These are phyloP conservation scores for Ziziphus jujuba DNA, from an alignment of 306 rosid genomes.

Conservation along the genomic window DNA sequence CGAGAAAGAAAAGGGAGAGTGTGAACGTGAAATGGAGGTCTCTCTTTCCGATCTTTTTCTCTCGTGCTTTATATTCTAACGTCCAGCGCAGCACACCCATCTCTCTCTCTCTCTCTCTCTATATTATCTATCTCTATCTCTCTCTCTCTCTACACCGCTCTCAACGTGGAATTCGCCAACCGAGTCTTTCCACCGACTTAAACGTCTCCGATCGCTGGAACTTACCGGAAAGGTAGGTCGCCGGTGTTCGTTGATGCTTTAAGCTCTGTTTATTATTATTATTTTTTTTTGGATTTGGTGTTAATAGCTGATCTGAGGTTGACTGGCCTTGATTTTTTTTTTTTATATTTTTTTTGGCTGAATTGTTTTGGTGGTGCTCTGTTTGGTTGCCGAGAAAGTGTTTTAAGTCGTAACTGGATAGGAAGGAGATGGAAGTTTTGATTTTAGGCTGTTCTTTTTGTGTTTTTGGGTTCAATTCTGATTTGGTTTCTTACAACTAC, in stretches of 20 bases:
- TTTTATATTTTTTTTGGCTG: too few species aligned
- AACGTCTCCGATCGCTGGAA: conserved; percentile 18
- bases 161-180: conserved; percentile 11
- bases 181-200: conserved; percentile 13
- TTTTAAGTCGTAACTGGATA: neutral
- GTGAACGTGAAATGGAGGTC: neutral
- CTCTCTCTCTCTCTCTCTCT: conserved; percentile 25
- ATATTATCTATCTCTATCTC: conserved; percentile 28
- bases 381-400: conserved; percentile 23
- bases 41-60: conserved; percentile 9
- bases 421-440: neutral
- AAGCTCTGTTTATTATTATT: neutral
- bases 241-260: neutral
- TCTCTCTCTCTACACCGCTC: conserved; percentile 21
- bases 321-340: conserved; percentile 4
- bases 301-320: conserved; percentile 31
- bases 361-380: conserved; percentile 1
- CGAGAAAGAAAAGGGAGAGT: too few species aligned
- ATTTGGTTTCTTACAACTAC: neutral
- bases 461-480: neutral
- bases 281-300: neutral
- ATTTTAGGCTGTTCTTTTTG: neutral
- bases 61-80: conserved; percentile 14
- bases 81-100: conserved; percentile 25
- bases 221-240: conserved; percentile 27